phyloP scores from a whole-genome alignment of 768 basidiomycete species.

The Lactarius sanguifluus region DNA sequence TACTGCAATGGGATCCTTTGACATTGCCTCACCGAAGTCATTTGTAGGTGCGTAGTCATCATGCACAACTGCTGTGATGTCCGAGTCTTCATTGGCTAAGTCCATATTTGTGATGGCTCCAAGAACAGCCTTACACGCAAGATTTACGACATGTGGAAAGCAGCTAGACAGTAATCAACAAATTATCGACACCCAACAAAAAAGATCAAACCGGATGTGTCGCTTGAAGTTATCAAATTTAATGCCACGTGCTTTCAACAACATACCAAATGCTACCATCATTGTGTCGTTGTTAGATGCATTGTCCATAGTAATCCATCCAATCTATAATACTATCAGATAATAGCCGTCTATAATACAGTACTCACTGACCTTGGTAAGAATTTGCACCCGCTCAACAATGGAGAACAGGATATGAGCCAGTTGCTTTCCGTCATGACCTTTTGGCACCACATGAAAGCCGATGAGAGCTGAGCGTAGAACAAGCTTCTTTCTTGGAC shows the following conservation, averaged over 20 bases:
- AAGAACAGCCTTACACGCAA: conserved; percentile 13
- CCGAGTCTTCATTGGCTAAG: too few species aligned
- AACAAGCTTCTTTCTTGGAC: conserved; percentile 1
- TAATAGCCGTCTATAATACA: neutral
- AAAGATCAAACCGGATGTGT: conserved; percentile 3
- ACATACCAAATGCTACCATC: neutral
- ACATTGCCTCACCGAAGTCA: neutral
- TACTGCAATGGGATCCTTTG: neutral
- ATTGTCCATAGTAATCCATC: conserved; percentile 39
- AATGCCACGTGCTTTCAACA: conserved; percentile 19
- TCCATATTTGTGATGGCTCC: neutral
- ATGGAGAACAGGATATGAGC: conserved; percentile 37
- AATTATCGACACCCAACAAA: conserved; percentile 17
- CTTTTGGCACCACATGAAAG: conserved; percentile 39
- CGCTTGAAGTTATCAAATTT: conserved; percentile 17
- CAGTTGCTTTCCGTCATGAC: conserved; percentile 43
- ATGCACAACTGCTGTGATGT: too few species aligned
- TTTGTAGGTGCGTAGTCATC: neutral
- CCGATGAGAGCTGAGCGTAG: conserved; percentile 40
- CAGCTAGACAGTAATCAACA: conserved; percentile 27
- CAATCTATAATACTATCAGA: conserved; percentile 35
- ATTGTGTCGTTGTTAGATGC: conserved; percentile 33
- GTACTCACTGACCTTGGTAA: conserved; percentile 30
- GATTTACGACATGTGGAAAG: conserved; percentile 30
- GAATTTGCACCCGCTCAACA: conserved; percentile 35